These are phyloP conservation scores for Podila epicladia DNA, from an alignment of 192 early-diverging fungal genomes.

Conservation along the genomic window DNA sequence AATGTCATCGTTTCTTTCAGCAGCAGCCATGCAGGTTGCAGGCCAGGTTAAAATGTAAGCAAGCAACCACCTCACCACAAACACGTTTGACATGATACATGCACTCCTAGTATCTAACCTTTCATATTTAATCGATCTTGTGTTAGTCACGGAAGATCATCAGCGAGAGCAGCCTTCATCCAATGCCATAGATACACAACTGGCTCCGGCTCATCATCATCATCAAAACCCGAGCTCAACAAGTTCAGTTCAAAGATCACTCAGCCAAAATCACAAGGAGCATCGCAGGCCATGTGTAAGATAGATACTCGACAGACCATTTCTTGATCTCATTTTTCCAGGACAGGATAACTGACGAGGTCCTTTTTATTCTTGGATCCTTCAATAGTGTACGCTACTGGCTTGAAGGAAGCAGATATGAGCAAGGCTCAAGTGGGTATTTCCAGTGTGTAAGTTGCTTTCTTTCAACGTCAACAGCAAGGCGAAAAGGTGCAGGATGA, in stretches of 20 bases:
- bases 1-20: constrained; percentile 44
- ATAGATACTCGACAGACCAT: background rate
- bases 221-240: constrained; percentile 67
- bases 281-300: constrained; percentile 97
- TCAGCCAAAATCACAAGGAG: constrained; percentile 93
- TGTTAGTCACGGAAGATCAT: constrained; percentile 14
- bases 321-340: background rate
- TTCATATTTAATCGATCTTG: background rate
- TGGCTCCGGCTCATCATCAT: constrained; percentile 21
- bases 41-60: constrained; percentile 45
- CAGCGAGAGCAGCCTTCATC: constrained; percentile 29
- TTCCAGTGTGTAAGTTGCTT: constrained; percentile 80
- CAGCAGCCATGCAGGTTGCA: constrained; percentile 40
- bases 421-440: constrained; percentile 95
- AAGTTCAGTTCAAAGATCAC: constrained; percentile 90
- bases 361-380: background rate
- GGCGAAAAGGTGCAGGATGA: background rate
- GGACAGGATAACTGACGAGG: background rate
- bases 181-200: constrained; percentile 47
- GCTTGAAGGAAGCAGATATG: constrained; percentile 85
- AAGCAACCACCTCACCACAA: no score
- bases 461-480: background rate
- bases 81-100: background rate
- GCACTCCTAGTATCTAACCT: background rate
- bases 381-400: constrained; percentile 89